Base-by-base conservation (phyloP, 108 stramenopile genomes). In the Poteriospumella lacustris region DNA sequence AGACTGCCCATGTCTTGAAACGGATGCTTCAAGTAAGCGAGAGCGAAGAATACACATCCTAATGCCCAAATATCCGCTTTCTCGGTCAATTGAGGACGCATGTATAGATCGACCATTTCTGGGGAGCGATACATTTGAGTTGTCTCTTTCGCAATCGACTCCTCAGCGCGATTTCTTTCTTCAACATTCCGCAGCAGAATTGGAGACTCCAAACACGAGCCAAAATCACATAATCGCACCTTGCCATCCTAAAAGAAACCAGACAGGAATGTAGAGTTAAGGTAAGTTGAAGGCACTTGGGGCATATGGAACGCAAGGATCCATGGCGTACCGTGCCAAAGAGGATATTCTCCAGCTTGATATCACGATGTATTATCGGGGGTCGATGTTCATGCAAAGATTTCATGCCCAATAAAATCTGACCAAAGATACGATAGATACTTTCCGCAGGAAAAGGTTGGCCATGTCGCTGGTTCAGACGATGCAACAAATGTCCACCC, bases 111-210 rank as follows among this genome's bases (percentile, higher is more conserved):
- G 1, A 94, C 92, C 95, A 96, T 95, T 80, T 96, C 95, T 2
- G 95, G 95, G 9, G 93, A 90, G 2, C 95, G 89, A 84, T 93
- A 96, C 94, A 94, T 94, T 83, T 93, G 95, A 40, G 95, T 96
- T 0, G 95, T 96, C 26, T 93, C 94, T 78, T 89, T 93, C 59
- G 90, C 80, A 67, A 96, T 89, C 3, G 90, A 85, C 75, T 96
- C 95, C 78, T 93, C 95, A 26, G 91, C 93, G 38, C 85, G 84
- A 9, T 85, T 59, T 34, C 93, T 70, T 36, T 90, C 89, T 69
- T 86, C 77, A 0, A 83, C 78, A 29, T 87, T 92, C 67, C 87
- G 76, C 67, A 94, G 85, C 58, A 92, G 91, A 24, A 92, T 91
- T 68, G 90, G 91, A 41, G 93, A 92, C 79, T 92, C 87, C 2